Conservation (phyloP, 148 eudicot genomes). For the Limonium bicolor region DNA sequence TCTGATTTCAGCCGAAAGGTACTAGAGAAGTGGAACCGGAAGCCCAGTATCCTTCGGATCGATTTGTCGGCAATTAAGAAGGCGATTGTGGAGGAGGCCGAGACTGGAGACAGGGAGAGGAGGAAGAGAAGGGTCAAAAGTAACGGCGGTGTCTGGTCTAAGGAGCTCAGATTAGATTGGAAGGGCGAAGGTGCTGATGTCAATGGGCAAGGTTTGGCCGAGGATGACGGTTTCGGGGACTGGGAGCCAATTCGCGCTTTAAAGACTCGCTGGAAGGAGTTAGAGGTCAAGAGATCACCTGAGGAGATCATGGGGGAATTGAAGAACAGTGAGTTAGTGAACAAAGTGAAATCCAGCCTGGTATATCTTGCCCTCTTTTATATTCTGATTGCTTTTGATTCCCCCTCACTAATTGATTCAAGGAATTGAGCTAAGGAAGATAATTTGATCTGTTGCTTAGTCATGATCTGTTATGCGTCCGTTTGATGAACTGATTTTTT, state of each 20-base stretch:
- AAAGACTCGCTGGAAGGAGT: constrained; percentile 45
- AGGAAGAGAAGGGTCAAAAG: constrained; percentile 18
- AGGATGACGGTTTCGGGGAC: constrained; percentile 34
- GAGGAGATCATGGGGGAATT: constrained; percentile 56
- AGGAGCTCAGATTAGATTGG: constrained; percentile 33
- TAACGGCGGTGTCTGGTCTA: constrained; percentile 23
- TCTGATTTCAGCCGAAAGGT: constrained; percentile 55
- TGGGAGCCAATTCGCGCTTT: constrained; percentile 76
- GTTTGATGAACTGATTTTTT: too few relatives aligned
- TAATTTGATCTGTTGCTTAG: too few relatives aligned
- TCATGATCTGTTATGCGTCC: too few relatives aligned
- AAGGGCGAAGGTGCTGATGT: constrained; percentile 18
- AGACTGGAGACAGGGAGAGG: constrained; percentile 11
- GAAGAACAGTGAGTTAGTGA: constrained; percentile 62
- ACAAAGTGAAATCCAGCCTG: constrained; percentile 66
- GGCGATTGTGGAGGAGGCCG: constrained; percentile 57
- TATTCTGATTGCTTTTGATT: background rate
- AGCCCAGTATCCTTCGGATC: constrained; percentile 43
- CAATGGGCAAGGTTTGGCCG: too few relatives aligned
- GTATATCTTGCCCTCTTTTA: constrained; percentile 19
- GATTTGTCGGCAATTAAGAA: constrained; percentile 64
- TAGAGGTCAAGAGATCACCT: constrained; percentile 50
- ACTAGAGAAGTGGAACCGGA: constrained; percentile 49
- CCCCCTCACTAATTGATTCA: too few relatives aligned
- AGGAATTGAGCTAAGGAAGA: too few relatives aligned